Conservation (phyloP, 2,329 filamentous ascomycete genomes). For the Clonostachys chloroleuca region DNA sequence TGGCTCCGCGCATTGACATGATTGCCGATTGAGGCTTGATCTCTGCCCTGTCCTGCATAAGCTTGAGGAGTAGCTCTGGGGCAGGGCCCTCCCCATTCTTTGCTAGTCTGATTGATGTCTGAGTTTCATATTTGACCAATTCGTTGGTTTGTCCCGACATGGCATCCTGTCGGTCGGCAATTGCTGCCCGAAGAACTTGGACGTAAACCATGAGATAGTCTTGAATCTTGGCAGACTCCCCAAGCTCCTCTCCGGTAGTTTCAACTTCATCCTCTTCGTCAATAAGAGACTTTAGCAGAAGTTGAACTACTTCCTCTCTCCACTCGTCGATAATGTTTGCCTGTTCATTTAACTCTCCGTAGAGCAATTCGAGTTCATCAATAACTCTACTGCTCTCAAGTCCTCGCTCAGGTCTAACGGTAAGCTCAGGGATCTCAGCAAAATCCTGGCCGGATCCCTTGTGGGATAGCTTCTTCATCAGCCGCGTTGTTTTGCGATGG, state of each 20-base stretch:
- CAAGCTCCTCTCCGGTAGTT: conserved; percentile 84
- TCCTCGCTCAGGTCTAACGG: conserved; percentile 51
- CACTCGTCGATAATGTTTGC: conserved; percentile 67
- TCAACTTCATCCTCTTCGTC: conserved; percentile 75
- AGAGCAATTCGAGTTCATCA: conserved; percentile 62
- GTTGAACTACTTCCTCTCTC: conserved; percentile 67
- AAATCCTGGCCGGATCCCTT: conserved; percentile 51
- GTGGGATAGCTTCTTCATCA: conserved; percentile 59
- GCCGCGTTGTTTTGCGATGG: conserved; percentile 24
- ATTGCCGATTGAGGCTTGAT: conserved; percentile 44
- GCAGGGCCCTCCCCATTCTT: conserved; percentile 63
- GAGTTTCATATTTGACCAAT: conserved; percentile 70
- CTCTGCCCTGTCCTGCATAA: conserved; percentile 41
- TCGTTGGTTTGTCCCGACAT: conserved; percentile 75
- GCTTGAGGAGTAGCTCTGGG: conserved; percentile 54
- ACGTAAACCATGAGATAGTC: conserved; percentile 88
- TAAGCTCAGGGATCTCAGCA: conserved; percentile 54
- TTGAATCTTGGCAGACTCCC: conserved; percentile 80
- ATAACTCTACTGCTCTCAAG: conserved; percentile 68
- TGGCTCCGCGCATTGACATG: conserved; percentile 65
- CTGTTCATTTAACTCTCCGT: conserved; percentile 66
- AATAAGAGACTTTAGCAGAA: conserved; percentile 71
- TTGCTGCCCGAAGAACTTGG: conserved; percentile 67
- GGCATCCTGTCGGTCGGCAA: conserved; percentile 74
- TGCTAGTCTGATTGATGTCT: conserved; percentile 56